These are phyloP conservation scores for Fusarium sp. DNA, from an alignment of 2,329 filamentous ascomycete genomes.

Conservation along the genomic window DNA sequence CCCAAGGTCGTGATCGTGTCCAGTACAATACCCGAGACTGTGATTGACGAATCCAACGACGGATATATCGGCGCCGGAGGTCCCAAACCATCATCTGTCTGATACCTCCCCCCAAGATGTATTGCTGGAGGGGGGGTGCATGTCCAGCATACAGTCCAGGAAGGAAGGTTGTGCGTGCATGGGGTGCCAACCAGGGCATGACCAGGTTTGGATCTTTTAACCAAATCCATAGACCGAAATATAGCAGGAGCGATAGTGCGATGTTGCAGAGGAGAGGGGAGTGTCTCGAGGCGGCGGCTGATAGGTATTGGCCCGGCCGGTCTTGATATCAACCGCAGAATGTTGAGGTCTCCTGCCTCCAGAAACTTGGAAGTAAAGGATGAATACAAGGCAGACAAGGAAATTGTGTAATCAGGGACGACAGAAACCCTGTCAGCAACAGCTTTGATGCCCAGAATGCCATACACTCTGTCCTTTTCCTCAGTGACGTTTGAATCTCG, in stretches of 20 bases:
- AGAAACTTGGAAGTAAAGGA: background rate
- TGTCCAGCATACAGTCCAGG: constrained; percentile 13
- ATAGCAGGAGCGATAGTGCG: background rate
- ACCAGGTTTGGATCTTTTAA: background rate
- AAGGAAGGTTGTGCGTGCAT: background rate
- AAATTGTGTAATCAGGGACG: background rate
- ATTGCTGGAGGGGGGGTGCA: background rate
- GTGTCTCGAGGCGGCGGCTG: background rate
- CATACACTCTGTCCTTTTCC: constrained; percentile 16
- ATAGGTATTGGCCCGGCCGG: background rate
- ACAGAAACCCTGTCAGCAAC: background rate
- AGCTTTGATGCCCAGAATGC: constrained; percentile 8
- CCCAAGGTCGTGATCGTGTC: background rate
- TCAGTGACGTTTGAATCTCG: background rate
- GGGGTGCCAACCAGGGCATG: background rate
- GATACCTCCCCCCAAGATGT: background rate
- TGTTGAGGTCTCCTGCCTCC: background rate
- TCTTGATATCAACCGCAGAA: background rate
- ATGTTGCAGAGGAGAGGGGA: background rate
- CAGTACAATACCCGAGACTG: background rate
- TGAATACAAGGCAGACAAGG: background rate
- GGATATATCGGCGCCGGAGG: background rate
- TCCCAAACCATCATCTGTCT: background rate
- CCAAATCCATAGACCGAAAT: background rate
- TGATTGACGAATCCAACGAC: background rate